A percentile compares a stretch with the other conserved stretches of the same genome.
Conservation (phyloP, 2,329 filamentous ascomycete species). For the Hortaea werneckii region DNA sequence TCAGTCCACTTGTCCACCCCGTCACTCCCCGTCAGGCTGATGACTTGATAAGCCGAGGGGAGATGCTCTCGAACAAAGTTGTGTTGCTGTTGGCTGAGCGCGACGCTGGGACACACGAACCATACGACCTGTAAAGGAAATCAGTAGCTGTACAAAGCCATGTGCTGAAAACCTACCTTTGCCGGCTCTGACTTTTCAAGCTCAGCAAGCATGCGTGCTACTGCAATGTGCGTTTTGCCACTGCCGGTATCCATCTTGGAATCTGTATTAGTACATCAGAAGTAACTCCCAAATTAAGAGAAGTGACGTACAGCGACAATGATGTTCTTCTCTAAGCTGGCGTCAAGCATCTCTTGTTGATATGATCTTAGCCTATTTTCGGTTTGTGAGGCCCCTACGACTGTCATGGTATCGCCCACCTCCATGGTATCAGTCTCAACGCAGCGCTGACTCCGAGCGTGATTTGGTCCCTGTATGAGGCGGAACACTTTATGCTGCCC, state of each 20-base stretch:
- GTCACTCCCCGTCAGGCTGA: conserved; percentile 57
- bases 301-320: conserved; percentile 30
- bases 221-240: conserved; percentile 39
- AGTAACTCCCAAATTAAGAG: not conserved
- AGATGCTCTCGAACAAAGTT: conserved; percentile 26
- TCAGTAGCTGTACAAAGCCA: not conserved
- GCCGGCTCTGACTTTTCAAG: conserved; percentile 28
- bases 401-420: not conserved
- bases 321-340: conserved; percentile 34
- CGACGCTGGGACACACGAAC: conserved; percentile 37
- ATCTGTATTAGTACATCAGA: no score
- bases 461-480: no score
- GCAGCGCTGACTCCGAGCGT: no score
- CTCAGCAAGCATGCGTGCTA: conserved; percentile 34
- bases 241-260: conserved; percentile 38
- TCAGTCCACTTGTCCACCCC: conserved; percentile 65
- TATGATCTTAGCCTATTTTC: conserved; percentile 27
- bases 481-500: no score
- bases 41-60: conserved; percentile 42
- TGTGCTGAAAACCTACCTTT: conserved; percentile 22
- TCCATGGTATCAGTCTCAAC: no score
- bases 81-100: conserved; percentile 37
- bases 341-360: conserved; percentile 40
- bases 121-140: conserved; percentile 29
- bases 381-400: not conserved